phyloP scores from a whole-genome alignment of 768 basidiomycete genomes.

The Amanita rubescens region DNA sequence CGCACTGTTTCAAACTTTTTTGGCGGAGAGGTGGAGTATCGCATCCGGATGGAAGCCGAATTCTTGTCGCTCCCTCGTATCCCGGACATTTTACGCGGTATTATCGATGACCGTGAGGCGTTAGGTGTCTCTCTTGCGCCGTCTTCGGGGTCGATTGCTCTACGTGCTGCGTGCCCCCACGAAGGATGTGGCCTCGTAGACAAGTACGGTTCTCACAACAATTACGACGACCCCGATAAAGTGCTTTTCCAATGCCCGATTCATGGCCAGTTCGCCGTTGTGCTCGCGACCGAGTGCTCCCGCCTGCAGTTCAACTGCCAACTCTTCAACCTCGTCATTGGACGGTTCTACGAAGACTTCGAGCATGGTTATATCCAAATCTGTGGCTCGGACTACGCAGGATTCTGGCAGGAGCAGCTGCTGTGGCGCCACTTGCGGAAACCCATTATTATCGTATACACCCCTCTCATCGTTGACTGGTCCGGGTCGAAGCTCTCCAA shows the following conservation, averaged over 20 bases:
- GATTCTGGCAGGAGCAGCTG: constrained; percentile 19
- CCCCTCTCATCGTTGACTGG: constrained; percentile 23
- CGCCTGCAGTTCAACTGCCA: constrained; percentile 24
- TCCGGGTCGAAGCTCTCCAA: constrained; percentile 24
- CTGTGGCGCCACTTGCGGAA: constrained; percentile 17
- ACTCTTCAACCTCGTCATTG: constrained; percentile 19
- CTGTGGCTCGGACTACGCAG: constrained; percentile 21
- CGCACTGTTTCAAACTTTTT: constrained; percentile 6
- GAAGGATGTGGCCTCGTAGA: constrained; percentile 18
- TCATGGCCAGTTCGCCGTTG: constrained; percentile 19
- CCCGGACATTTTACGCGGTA: constrained; percentile 11
- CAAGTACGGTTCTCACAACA: constrained; percentile 15
- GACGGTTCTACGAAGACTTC: background rate
- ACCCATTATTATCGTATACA: constrained; percentile 15
- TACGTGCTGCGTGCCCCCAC: constrained; percentile 20
- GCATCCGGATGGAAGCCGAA: constrained; percentile 14
- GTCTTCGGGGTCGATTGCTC: constrained; percentile 11
- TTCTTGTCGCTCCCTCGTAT: constrained; percentile 11
- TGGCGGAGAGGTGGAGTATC: constrained; percentile 10
- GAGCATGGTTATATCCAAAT: constrained; percentile 16
- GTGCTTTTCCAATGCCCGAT: constrained; percentile 19
- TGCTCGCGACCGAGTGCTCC: constrained; percentile 11
- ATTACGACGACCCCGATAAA: constrained; percentile 12
- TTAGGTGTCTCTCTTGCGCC: constrained; percentile 14
- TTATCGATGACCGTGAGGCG: constrained; percentile 11